Percentiles rank a stretch among this genome's conserved stretches.
These are phyloP conservation scores for Vitis cinerea DNA, from an alignment of 164 flowering plant species.

Conservation along the genomic window DNA sequence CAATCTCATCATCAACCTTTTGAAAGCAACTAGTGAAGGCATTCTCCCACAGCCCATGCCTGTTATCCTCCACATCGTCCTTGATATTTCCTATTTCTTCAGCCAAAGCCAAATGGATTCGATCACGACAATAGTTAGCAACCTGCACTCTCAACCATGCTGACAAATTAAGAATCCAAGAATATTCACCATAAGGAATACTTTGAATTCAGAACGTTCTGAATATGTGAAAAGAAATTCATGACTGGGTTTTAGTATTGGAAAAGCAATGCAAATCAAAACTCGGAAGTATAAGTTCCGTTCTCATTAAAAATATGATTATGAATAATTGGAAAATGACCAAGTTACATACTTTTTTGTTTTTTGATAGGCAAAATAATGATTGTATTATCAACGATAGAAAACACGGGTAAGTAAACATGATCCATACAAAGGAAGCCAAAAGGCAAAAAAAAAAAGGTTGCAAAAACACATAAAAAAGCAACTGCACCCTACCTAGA, in stretches of 20 bases:
- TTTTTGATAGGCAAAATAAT: too few relatives aligned
- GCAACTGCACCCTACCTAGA: too few relatives aligned
- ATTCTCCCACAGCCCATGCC: slow-evolving; percentile 40
- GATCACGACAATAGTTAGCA: slow-evolving; percentile 46
- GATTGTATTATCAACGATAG: too few relatives aligned
- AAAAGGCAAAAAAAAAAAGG: too few relatives aligned
- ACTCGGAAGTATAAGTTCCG: too few relatives aligned
- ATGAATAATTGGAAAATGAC: too few relatives aligned
- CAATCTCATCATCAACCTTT: slow-evolving; percentile 47
- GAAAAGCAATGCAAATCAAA: too few relatives aligned
- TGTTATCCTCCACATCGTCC: slow-evolving; percentile 6
- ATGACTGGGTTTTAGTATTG: not conserved
- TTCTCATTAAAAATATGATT: too few relatives aligned
- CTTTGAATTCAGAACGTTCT: not conserved
- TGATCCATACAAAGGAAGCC: too few relatives aligned
- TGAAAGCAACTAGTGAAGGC: slow-evolving; percentile 38
- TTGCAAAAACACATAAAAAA: too few relatives aligned
- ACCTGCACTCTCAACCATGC: slow-evolving; percentile 27
- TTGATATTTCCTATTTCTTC: slow-evolving; percentile 33
- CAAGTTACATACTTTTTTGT: too few relatives aligned
- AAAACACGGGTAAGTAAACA: too few relatives aligned
- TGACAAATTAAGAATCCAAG: not conserved
- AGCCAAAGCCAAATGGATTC: slow-evolving; percentile 38
- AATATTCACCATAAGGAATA: not conserved
- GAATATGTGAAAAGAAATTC: not conserved